Base-by-base conservation (phyloP, 2,329 filamentous ascomycete species). In the Talaromyces sp. region DNA sequence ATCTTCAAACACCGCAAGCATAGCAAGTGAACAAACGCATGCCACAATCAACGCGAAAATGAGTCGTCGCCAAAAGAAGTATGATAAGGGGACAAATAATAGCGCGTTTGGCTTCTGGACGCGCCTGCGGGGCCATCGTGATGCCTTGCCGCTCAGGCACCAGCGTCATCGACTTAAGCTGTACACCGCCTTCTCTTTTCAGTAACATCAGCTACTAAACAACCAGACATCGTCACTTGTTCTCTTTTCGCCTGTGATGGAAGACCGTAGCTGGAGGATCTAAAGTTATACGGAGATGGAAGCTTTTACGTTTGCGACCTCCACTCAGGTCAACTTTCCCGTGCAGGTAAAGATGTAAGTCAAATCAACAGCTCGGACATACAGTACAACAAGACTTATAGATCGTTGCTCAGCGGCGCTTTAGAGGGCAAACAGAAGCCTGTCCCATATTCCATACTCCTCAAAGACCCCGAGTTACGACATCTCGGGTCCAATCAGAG, bases 241-340 rank as follows among this genome's bases (percentile, higher is more conserved):
- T 10, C 19, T 27, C 22, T 41, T 24, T 59, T 43, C 10, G 37
- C 14, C 22, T 59, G 35, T 31, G 59, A 66, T 62, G 64, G 52
- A 41, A 33, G 52, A n/a, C 22, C 14, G n/a, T 37, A 16, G 22
- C 39, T 52, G 43, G 22, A 45, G 41, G 22, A 35, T 6, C 35
- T 54, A 11, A 52, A n/a, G 24, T 14, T 33, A 54, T 10, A 37
- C 35, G 24, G 39, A 45, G 50, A 97, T 97, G 92, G 95, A 99
- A 80, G 90, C 93, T 61, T 97, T 97, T 79, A 96, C 93, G 35
- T 98, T 98, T 82, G 93, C 92, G 70, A 92, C 89, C 74, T 97
- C 95, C 66, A 90, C 92, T 69, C 88, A 91, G 77, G 84, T 98
- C 71, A 85, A 92, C 71, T 86, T 93, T 69, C 87, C 90, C 22